These are phyloP conservation scores for Claviceps monticola DNA, from an alignment of 2,329 filamentous ascomycete genomes.

Conservation along the genomic window DNA sequence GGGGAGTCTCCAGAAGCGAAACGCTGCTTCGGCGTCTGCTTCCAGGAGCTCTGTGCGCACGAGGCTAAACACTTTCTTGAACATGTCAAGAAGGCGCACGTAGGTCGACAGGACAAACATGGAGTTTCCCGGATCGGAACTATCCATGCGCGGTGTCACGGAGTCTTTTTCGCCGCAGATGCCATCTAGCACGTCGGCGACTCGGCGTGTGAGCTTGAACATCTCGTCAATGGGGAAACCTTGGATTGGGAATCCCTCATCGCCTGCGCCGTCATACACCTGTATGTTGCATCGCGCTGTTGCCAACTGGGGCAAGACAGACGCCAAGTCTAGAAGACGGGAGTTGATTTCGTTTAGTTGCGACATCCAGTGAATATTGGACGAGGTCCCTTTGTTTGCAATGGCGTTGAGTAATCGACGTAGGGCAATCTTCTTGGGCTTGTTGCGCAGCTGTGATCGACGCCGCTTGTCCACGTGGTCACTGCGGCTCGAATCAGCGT, in stretches of 20 bases:
- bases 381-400: slow-evolving; percentile 11
- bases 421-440: slow-evolving; percentile 20
- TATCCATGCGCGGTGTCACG: slow-evolving; percentile 11
- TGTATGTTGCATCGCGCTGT: slow-evolving; percentile 11
- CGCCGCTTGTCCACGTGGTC: slow-evolving; percentile 12
- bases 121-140: slow-evolving; percentile 22
- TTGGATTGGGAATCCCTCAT: slow-evolving; percentile 9
- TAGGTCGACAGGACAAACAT: slow-evolving; percentile 27
- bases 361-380: slow-evolving; percentile 22
- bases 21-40: slow-evolving; percentile 14
- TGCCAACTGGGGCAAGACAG: slow-evolving; percentile 17
- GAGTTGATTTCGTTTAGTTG: slow-evolving; percentile 25
- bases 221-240: slow-evolving; percentile 27
- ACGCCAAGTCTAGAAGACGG: slow-evolving; percentile 23
- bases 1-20: slow-evolving; percentile 26
- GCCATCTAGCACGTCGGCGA: slow-evolving; percentile 22
- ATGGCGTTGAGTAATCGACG: slow-evolving; percentile 11
- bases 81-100: slow-evolving; percentile 25
- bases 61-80: slow-evolving; percentile 24
- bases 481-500: not conserved
- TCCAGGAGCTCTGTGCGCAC: slow-evolving; percentile 20
- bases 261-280: slow-evolving; percentile 3
- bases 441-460: slow-evolving; percentile 13
- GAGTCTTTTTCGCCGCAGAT: slow-evolving; percentile 7
- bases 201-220: slow-evolving; percentile 24